Evolutionary conservation across 73 alveolate species (phyloP).

Genomic region (Blepharisma japonicum): DNA sequence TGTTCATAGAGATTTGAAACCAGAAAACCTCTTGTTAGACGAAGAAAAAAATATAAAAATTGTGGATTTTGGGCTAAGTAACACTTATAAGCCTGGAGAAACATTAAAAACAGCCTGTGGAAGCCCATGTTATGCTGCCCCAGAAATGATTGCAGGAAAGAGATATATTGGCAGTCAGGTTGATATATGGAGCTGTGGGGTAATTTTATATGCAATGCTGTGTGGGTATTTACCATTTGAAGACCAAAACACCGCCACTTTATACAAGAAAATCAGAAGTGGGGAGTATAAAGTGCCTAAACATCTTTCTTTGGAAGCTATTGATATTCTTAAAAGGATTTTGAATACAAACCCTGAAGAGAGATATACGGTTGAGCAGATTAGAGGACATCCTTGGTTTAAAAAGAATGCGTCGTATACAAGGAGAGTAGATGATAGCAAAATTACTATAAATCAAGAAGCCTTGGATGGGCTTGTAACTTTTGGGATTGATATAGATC

Average conservation of each 20-base stretch:
- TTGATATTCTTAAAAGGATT: constrained; percentile 20
- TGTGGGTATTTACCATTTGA: constrained; percentile 69
- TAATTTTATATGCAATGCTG: constrained; percentile 60
- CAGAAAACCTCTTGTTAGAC: constrained; percentile 74
- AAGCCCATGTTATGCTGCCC: constrained; percentile 91
- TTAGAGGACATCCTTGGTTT: constrained; percentile 24
- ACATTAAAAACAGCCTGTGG: constrained; percentile 83
- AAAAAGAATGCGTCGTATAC: too few relatives aligned
- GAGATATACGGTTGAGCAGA: constrained; percentile 16
- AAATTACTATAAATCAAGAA: too few relatives aligned
- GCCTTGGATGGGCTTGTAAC: too few relatives aligned
- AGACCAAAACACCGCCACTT: constrained; percentile 37
- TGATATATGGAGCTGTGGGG: constrained; percentile 67
- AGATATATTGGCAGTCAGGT: constrained; percentile 47
- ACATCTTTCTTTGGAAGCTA: constrained; percentile 13
- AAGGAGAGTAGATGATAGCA: too few relatives aligned
- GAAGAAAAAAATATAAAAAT: constrained; percentile 64
- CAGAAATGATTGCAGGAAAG: constrained; percentile 72
- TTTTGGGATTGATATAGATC: too few relatives aligned
- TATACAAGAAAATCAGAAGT: constrained; percentile 35
- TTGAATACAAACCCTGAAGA: constrained; percentile 27
- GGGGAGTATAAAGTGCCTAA: constrained; percentile 36
- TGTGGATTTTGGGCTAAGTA: constrained; percentile 84
- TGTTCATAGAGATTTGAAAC: constrained; percentile 84
- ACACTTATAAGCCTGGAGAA: constrained; percentile 54